Conservation (phyloP, 495 filamentous ascomycete genomes). For the Amniculicola lignicola region DNA sequence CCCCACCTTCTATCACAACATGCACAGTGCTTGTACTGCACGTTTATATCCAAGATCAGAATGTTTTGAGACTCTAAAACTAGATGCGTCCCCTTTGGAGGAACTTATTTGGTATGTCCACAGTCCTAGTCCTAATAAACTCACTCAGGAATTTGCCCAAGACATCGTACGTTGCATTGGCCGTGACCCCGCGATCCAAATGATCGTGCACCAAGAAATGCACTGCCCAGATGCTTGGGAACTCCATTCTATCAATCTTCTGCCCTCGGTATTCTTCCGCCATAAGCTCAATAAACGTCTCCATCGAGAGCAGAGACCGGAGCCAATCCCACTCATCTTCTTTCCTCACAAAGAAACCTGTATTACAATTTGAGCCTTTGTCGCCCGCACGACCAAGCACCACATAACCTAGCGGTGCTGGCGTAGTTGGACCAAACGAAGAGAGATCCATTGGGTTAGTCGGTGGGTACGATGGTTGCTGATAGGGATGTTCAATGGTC, state of each 20-base stretch:
- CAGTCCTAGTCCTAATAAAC: conserved; percentile 9
- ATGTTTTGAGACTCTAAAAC: too few species aligned
- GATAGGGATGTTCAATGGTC: conserved; percentile 5
- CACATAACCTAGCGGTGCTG: conserved; percentile 23
- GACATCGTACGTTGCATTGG: conserved; percentile 9
- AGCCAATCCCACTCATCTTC: conserved; percentile 24
- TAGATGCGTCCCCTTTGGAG: conserved; percentile 10
- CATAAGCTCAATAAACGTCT: conserved; percentile 8
- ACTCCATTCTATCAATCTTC: conserved; percentile 20
- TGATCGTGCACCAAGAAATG: conserved; percentile 20
- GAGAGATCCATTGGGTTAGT: conserved; percentile 15
- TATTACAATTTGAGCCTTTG: conserved; percentile 19
- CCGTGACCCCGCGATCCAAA: conserved; percentile 13
- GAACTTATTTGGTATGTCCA: conserved; percentile 21
- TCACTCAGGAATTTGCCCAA: conserved; percentile 16
- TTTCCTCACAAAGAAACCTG: conserved; percentile 17
- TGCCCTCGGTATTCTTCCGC: conserved; percentile 15
- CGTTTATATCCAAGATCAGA: too few species aligned
- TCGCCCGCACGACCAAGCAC: conserved; percentile 20
- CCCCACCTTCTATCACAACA: too few species aligned
- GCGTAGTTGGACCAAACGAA: conserved; percentile 18
- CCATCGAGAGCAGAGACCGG: conserved; percentile 9
- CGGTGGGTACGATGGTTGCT: conserved; percentile 15
- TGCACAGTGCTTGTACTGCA: too few species aligned
- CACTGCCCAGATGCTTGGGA: conserved; percentile 16